Base-by-base conservation (phyloP, 1,284 basidiomycete species). In the Fomitopsis pinicola region DNA sequence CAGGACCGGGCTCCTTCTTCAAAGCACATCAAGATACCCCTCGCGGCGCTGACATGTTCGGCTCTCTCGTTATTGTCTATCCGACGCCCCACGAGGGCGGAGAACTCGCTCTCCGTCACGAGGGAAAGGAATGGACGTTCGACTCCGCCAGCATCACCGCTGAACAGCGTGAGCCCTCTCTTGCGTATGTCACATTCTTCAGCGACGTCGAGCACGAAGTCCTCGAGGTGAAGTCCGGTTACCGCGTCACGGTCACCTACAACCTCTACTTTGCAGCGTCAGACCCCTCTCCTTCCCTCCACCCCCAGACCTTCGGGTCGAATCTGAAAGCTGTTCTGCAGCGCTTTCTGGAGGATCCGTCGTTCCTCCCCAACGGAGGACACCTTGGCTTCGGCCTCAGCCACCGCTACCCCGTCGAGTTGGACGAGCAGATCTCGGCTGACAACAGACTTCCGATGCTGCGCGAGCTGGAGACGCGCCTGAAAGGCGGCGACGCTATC, bases 161-260 rank as follows among this genome's bases (percentile, higher is more conserved):
- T 0, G 45, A 56, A n/a, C 8, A 46, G 5, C 9, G 40, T 5
- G 26, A 62, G 57, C 45, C 61, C 10, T 62, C 62, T 14, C 60
- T 78, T 33, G 74, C 71, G 0, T 80, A 73, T 61, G 64, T 71
- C 54, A 73, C 75, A 0, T 78, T 82, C 67, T 80, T 72, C 71
- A 74, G 77, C 61, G 78, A 81, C 64, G 73, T 80, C 62, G 77
- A 79, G 62, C 78, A 82, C 67, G 79, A 82, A 64, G 77, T 83
- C 6, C 45, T 67, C 0, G 70, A 70, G 0, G 78, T 83, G 12
- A 66, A 58, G 5, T 71, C 71, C 0, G 80, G 82, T 0, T 73
- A 76, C 55, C 73, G 78, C 2, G 68, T 82, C 42, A 81, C 77
- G 1, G 60, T 82, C n/a, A 78, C 79, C 0, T 81, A 76, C 69